phyloP scores from a whole-genome alignment of 257 asterid genomes.

The Galeopsis tetrahit region DNA sequence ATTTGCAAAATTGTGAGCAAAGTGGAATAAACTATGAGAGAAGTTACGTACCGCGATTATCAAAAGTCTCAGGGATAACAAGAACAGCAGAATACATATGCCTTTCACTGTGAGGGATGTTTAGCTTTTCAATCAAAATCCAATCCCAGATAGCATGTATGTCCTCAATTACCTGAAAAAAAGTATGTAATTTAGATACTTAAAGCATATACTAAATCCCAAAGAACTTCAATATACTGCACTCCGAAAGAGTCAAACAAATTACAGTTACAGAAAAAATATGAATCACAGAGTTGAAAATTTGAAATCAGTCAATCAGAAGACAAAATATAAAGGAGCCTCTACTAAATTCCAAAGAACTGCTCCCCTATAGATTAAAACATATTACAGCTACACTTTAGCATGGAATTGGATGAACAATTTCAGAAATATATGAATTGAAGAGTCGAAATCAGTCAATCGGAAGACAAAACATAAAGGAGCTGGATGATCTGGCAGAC shows the following conservation, averaged over 20 bases:
- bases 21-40: slow-evolving; percentile 25
- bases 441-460: slow-evolving; percentile 23
- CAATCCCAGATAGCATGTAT: slow-evolving; percentile 93
- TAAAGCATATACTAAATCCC: background rate
- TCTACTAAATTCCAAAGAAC: background rate
- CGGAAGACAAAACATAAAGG: slow-evolving; percentile 10
- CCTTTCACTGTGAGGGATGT: slow-evolving; percentile 68
- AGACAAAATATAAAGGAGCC: slow-evolving; percentile 2
- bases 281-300: slow-evolving; percentile 19
- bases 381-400: slow-evolving; percentile 10
- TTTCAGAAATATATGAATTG: slow-evolving; percentile 19
- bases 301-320: slow-evolving; percentile 14
- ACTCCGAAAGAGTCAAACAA: slow-evolving; percentile 22
- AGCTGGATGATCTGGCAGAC: slow-evolving; percentile 16
- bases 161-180: slow-evolving; percentile 81
- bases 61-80: slow-evolving; percentile 94
- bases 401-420: slow-evolving; percentile 27
- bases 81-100: slow-evolving; percentile 77
- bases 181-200: slow-evolving; percentile 4
- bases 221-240: background rate
- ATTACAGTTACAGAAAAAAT: slow-evolving; percentile 10
- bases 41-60: slow-evolving; percentile 72
- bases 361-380: slow-evolving; percentile 21
- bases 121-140: slow-evolving; percentile 75
- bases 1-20: slow-evolving; percentile 9